These are phyloP conservation scores for Phaeoacremonium minimum DNA, from an alignment of 2,329 filamentous ascomycete species.

Conservation along the genomic window DNA sequence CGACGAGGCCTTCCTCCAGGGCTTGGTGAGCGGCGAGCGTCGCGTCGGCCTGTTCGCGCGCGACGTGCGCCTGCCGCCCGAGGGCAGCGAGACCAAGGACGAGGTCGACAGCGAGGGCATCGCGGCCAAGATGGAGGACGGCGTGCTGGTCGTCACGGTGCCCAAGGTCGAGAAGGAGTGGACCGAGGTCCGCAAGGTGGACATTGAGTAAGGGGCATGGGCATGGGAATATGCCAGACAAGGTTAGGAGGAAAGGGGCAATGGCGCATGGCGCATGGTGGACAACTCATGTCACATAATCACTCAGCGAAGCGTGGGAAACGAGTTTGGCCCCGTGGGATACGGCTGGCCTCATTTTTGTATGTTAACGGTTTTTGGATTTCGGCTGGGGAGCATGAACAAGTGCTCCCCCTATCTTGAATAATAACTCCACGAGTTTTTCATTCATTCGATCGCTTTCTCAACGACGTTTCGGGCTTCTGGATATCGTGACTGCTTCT, in stretches of 20 bases:
- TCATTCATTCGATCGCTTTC: too few relatives aligned
- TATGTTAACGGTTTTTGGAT: too few relatives aligned
- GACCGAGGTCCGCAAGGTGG: constrained; percentile 58
- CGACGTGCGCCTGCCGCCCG: constrained; percentile 56
- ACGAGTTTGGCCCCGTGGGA: too few relatives aligned
- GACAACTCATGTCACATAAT: background rate
- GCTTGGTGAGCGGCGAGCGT: constrained; percentile 60
- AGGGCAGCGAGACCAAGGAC: constrained; percentile 42
- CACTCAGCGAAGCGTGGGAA: too few relatives aligned
- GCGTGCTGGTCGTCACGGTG: constrained; percentile 70
- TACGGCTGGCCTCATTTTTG: too few relatives aligned
- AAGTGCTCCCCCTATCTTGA: too few relatives aligned
- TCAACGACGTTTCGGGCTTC: too few relatives aligned
- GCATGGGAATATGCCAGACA: too few relatives aligned
- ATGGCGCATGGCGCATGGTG: background rate
- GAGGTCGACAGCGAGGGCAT: constrained; percentile 65
- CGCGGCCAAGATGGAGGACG: constrained; percentile 73
- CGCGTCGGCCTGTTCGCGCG: constrained; percentile 73
- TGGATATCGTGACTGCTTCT: background rate
- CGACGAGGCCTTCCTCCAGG: constrained; percentile 63
- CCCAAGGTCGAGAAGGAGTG: constrained; percentile 67
- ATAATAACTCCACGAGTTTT: background rate
- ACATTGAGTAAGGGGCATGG: constrained; percentile 46
- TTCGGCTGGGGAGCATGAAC: constrained; percentile 1
- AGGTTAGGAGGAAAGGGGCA: background rate